These are phyloP conservation scores for Arthrobotrys musiformis DNA, from an alignment of 2,329 filamentous ascomycete species.

Conservation along the genomic window DNA sequence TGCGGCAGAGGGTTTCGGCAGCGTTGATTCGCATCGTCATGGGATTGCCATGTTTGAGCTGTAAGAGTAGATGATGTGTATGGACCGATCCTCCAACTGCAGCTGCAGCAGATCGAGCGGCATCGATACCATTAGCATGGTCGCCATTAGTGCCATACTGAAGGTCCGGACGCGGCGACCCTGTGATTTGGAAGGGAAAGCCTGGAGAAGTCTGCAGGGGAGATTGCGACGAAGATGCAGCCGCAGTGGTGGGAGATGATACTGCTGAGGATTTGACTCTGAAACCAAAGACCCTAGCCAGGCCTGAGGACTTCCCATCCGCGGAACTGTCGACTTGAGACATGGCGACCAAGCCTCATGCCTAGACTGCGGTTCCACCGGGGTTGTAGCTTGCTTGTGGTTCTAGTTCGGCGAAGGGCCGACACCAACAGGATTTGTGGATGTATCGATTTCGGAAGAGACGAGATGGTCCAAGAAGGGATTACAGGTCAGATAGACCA, in stretches of 20 bases:
- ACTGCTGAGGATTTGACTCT: slow-evolving; percentile 52
- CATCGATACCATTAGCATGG: slow-evolving; percentile 34
- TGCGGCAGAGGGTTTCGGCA: slow-evolving; percentile 57
- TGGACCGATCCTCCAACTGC: slow-evolving; percentile 49
- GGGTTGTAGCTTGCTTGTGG: not conserved
- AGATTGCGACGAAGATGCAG: slow-evolving; percentile 39
- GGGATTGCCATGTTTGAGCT: slow-evolving; percentile 57
- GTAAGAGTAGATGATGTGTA: slow-evolving; percentile 56
- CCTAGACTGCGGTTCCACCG: slow-evolving; percentile 5
- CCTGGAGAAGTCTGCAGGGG: slow-evolving; percentile 18
- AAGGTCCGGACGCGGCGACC: slow-evolving; percentile 27
- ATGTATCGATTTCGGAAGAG: slow-evolving; percentile 6
- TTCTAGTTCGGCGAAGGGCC: slow-evolving; percentile 31
- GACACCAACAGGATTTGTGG: slow-evolving; percentile 2
- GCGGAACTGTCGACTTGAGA: slow-evolving; percentile 52
- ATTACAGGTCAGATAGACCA: not conserved
- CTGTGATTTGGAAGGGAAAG: slow-evolving; percentile 13
- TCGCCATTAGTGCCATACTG: slow-evolving; percentile 25
- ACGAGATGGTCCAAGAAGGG: not conserved
- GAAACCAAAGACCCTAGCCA: slow-evolving; percentile 43
- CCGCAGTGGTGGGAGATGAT: slow-evolving; percentile 45
- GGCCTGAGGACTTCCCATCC: slow-evolving; percentile 47
- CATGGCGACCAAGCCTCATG: slow-evolving; percentile 49
- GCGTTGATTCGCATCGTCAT: slow-evolving; percentile 58
- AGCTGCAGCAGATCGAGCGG: slow-evolving; percentile 20